Conservation (phyloP, 495 filamentous ascomycete genomes). For the Xylaria bambusicola region DNA sequence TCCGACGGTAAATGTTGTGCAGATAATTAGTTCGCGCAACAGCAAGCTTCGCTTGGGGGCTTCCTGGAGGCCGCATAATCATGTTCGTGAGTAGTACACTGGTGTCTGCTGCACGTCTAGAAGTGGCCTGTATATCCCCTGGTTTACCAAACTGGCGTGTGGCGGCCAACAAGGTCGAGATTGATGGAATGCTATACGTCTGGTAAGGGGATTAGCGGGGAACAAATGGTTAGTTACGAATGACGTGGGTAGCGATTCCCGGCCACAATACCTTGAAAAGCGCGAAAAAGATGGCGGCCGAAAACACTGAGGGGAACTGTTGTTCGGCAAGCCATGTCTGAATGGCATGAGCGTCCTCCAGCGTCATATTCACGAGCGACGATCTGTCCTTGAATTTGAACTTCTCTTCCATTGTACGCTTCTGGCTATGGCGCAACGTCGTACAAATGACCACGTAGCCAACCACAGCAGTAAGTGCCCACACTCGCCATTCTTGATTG, state of each 20-base stretch:
- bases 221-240: too few species aligned
- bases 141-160: constrained; percentile 52
- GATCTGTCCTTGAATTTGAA: too few species aligned
- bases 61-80: constrained; percentile 36
- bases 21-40: constrained; percentile 54
- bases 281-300: constrained; percentile 60
- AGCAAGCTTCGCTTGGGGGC: constrained; percentile 32
- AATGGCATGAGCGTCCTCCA: constrained; percentile 56
- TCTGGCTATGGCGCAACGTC: too few species aligned
- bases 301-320: constrained; percentile 58
- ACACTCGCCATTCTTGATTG: too few species aligned
- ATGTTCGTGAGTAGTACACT: constrained; percentile 57
- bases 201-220: constrained; percentile 18
- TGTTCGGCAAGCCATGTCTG: constrained; percentile 45
- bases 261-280: constrained; percentile 51
- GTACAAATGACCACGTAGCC: too few species aligned
- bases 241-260: not conserved
- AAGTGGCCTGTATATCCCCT: constrained; percentile 44
- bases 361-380: constrained; percentile 48
- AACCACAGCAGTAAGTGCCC: too few species aligned
- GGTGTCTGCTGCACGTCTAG: constrained; percentile 65
- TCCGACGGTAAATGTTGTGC: constrained; percentile 40
- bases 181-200: constrained; percentile 67
- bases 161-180: constrained; percentile 53
- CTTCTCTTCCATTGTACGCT: too few species aligned